Conservation (phyloP, 1,284 basidiomycete species). For the Rhizoctonia solani region DNA sequence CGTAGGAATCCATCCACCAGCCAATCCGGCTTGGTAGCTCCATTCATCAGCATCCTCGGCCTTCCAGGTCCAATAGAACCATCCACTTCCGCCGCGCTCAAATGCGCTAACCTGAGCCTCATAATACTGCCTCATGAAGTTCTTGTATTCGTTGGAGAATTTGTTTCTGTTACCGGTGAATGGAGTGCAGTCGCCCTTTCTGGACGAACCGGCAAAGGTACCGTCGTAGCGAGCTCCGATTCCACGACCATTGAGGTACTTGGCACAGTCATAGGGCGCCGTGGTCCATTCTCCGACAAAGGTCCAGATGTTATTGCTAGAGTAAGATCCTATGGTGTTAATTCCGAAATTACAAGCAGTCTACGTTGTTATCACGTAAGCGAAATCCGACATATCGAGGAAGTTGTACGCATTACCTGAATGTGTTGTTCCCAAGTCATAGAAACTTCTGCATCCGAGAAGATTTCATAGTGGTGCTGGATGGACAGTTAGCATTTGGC, state of each 20-base stretch:
- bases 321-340: slow-evolving; percentile 57
- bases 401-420: slow-evolving; percentile 42
- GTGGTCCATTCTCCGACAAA: slow-evolving; percentile 87
- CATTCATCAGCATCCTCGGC: slow-evolving; percentile 73
- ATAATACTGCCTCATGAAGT: slow-evolving; percentile 79
- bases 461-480: slow-evolving; percentile 82
- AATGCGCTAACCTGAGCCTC: slow-evolving; percentile 65
- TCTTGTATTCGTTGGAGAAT: slow-evolving; percentile 82
- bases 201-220: slow-evolving; percentile 63
- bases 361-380: slow-evolving; percentile 34
- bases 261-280: slow-evolving; percentile 84
- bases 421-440: slow-evolving; percentile 67
- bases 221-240: slow-evolving; percentile 80
- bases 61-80: slow-evolving; percentile 82
- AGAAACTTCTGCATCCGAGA: slow-evolving; percentile 59
- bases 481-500: slow-evolving; percentile 54
- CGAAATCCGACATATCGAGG: not conserved
- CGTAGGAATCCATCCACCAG: slow-evolving; percentile 81
- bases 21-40: slow-evolving; percentile 63
- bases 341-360: slow-evolving; percentile 56
- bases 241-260: slow-evolving; percentile 50
- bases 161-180: slow-evolving; percentile 70
- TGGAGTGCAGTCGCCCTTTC: slow-evolving; percentile 72
- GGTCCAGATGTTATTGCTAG: slow-evolving; percentile 64
- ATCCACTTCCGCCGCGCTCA: slow-evolving; percentile 55